Base-by-base conservation (phyloP, 2,329 filamentous ascomycete species). In the Paecilomyces niveus region DNA sequence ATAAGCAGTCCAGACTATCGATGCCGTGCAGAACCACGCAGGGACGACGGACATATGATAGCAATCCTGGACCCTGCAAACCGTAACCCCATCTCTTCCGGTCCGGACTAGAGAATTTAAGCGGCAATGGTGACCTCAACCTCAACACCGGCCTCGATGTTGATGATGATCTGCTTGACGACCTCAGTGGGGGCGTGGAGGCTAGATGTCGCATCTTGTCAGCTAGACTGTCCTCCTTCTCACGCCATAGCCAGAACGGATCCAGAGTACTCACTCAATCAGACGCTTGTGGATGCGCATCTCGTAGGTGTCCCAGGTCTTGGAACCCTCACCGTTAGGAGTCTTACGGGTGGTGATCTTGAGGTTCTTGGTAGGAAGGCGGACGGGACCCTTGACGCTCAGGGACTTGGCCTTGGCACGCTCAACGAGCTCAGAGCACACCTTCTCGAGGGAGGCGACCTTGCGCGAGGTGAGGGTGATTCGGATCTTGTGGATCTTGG, bases 271-370 rank as follows among this genome's bases (percentile, higher is more conserved):
- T 72, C 77, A 90, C 86, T 96, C 92, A 76, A 97, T 97, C 76
- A 97, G 85, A 72, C 92, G 89, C 89, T 97, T 97, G 87, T 97
- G 92, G 79, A 97, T 96, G 83, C 93, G 89, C 92, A 99, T 95
- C 89, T 99, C 93, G 81, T 85, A 99, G 80, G 85, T 88, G 80
- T 97, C 94, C 94, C 94, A 99, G 76, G 94, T 99, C 91, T 99
- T 99, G 81, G 89, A 95, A 83, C 94, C 94, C 87, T 99, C 94
- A 89, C 94, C 94, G 83, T 90, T 94, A 79, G 94, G 94, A 67
- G 94, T 97, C 89, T 99, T 99, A 76, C 94, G 89, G 85, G 94
- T 96, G 78, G 90, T 91, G 85, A 96, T 87, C 85, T 94, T 91
- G 74, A 97, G 86, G 78, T 86, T 90, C 89, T 97, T 96, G 84